Evolutionary conservation across 2,329 filamentous ascomycete genomes (phyloP), one percentile per base, ranked within the genome.

Genomic region (Penicillium oxalicum): DNA sequence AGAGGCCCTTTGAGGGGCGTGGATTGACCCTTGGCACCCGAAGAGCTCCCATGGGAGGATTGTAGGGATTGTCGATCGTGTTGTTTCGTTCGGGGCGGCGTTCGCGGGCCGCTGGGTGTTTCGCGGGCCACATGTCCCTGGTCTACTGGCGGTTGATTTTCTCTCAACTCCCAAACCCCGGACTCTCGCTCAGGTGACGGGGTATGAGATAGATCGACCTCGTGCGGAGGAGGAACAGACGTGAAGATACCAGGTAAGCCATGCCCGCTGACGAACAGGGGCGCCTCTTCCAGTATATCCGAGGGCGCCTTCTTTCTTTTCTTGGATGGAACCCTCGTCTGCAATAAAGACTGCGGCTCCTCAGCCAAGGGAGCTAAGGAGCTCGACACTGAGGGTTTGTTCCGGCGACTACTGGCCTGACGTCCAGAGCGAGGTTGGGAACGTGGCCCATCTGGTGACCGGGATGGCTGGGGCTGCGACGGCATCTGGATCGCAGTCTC

Each of bases 41-140:
- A 49, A 6, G 54, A 51, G 40, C 53, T 64, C 33, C 56, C 63
- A 13, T 58, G 57, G 24, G 47, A 38, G 26, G 55, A 37, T n/a
- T 45, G 29, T 11, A 3, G 55, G 4, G 34, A 47, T 0, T 65
- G 67, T 47, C 66, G 66, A 27, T 25, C 63, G 28, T 67, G 65
- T 11, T 66, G 66, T 1, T 67, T 66, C 40, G 64, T 68, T 8
- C 68, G 61, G 1, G 51, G 54, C 8, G 66, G 59, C 1, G 65
- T 61, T 12, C 65, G 65, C 28, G 64, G 65, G 36, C 66, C 67
- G 9, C 61, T 60, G 13, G 65, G 67, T 9, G 60, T 60, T 18
- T 52, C 55, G 18, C 42, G 46, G 4, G 58, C 48, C 2, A 53
- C 49, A 40, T 65, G 64, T 37, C 65, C 61, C 11, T 56, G 26